Percentiles rank a stretch among this genome's conserved stretches.
phyloP scores from a whole-genome alignment of 305 asterid species.

The Solanum hybrid region DNA sequence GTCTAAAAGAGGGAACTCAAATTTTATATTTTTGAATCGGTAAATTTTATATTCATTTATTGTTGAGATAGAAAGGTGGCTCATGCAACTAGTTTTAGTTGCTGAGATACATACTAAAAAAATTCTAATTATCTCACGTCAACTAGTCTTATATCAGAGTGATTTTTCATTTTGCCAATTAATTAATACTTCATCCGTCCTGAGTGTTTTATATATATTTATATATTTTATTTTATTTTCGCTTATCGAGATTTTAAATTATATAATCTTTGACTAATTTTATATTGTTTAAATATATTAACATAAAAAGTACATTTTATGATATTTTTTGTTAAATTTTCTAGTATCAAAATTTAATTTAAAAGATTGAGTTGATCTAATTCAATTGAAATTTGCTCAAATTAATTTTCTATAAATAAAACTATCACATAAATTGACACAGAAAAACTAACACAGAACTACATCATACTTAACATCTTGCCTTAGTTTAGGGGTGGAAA shows the following conservation, averaged over 20 bases:
- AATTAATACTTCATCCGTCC: background rate
- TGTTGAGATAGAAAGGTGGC: background rate
- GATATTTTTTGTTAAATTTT: too few relatives aligned
- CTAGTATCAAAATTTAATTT: background rate
- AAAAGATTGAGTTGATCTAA: background rate
- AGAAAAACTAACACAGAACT: background rate
- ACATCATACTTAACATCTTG: background rate
- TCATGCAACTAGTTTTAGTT: background rate
- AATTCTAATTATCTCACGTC: background rate
- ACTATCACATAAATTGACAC: background rate
- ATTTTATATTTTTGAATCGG: background rate
- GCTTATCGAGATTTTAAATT: too few relatives aligned
- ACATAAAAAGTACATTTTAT: background rate
- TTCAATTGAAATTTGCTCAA: background rate
- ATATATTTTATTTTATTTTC: too few relatives aligned
- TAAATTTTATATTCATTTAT: background rate
- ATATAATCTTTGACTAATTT: too few relatives aligned
- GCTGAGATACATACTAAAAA: background rate
- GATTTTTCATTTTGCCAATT: background rate
- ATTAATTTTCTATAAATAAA: background rate
- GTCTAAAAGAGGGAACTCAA: background rate
- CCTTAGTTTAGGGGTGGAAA: background rate
- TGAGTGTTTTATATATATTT: too few relatives aligned
- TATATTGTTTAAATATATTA: too few relatives aligned
- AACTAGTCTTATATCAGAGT: background rate